Percentiles rank a stretch among this genome's conserved stretches.
Conservation (phyloP, 805 yeast genomes). For the Sugiyamaella chiloensis region DNA sequence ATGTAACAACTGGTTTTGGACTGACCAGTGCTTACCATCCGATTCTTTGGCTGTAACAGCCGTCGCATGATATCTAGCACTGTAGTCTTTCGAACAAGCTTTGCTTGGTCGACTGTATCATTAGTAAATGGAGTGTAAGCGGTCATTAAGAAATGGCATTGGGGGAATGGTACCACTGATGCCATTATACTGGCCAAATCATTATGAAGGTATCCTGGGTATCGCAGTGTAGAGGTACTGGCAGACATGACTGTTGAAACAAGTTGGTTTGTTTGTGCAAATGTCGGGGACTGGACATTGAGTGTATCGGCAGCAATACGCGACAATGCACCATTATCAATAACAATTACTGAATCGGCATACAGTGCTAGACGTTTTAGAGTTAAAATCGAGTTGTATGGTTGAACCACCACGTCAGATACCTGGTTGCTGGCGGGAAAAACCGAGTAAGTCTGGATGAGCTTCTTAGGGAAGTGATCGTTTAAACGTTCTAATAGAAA, state of each 20-base stretch:
- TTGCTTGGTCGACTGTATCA: constrained; percentile 59
- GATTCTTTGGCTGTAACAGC: constrained; percentile 69
- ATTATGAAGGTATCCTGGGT: constrained; percentile 88
- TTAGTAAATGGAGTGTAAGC: constrained; percentile 72
- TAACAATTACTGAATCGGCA: constrained; percentile 84
- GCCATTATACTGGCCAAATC: constrained; percentile 79
- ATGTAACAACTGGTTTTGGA: constrained; percentile 53
- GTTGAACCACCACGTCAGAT: constrained; percentile 97
- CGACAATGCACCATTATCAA: constrained; percentile 83
- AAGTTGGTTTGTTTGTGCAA: constrained; percentile 76
- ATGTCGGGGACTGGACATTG: constrained; percentile 58
- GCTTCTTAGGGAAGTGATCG: constrained; percentile 79
- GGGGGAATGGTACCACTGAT: constrained; percentile 81
- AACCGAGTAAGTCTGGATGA: constrained; percentile 80
- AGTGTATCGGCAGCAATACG: constrained; percentile 64
- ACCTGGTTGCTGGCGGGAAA: constrained; percentile 78
- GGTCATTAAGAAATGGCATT: constrained; percentile 69
- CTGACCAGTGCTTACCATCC: constrained; percentile 56
- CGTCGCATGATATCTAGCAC: constrained; percentile 86
- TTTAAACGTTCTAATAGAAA: constrained; percentile 69
- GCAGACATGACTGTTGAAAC: constrained; percentile 83
- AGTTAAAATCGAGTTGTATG: constrained; percentile 85
- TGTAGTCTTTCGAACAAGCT: constrained; percentile 62
- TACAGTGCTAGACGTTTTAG: constrained; percentile 75
- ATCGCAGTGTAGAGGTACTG: constrained; percentile 81